Evolutionary conservation across 495 filamentous ascomycete genomes (phyloP), one percentile per base, ranked within the genome.

Genomic region (Aspergillus taichungensis): DNA sequence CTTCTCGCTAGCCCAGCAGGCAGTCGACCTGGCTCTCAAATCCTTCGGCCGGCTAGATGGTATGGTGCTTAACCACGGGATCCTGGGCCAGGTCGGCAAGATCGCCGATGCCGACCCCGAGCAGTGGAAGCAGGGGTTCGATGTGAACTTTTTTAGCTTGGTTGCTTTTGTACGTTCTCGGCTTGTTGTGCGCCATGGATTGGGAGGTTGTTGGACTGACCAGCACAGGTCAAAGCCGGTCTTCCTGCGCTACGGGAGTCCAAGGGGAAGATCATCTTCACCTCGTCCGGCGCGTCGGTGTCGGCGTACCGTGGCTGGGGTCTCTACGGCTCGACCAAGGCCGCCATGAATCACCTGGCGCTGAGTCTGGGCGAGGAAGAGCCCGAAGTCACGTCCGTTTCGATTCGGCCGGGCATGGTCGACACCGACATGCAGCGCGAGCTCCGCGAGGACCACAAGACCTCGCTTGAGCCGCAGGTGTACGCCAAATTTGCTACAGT

Each of bases 361-460:
- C 55, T 74, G 41, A 88, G 85, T 12, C 51, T 97, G 14, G 82
- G 78, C 1, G 73, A 71, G 7, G 92, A 98, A 52, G 92, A 96
- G 62, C 80, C 85, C 6, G 74, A 83, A 11, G 76, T 95, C 42
- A 84, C 76, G 3, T 75, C 75, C 6, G 59, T 98, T 3, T 64
- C 78, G 0, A 69, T 98, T 37, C 77, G 84, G 34, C 92, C 92
- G 0, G 92, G 92, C 6, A 82, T 88, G 46, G 80, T 92, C 24
- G 85, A 96, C 57, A 98, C 92, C 2, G 85, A 88, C 34, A 98
- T 98, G 92, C 92, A 96, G 61, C 75, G 76, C 37, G 78, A 83
- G 37, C 72, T 98, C 30, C 72, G 92, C 44, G 83, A 90, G 34
- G 71, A 78, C 41, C 86, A 91, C 54, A 60, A 64, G 29, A 60